phyloP scores from a whole-genome alignment of 345 rosid species.

The Rhizophora apiculata region DNA sequence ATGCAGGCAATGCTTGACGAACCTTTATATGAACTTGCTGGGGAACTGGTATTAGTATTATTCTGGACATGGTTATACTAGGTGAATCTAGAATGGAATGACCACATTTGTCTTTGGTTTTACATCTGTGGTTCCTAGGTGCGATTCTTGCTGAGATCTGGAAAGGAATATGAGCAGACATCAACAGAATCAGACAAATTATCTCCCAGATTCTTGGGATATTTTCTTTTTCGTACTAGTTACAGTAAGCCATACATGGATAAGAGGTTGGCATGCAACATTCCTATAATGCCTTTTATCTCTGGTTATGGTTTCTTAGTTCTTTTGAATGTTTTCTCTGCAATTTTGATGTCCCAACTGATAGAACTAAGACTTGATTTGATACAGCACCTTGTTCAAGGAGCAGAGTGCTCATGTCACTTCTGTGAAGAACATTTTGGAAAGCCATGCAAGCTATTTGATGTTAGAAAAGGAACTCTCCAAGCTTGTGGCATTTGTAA shows the following conservation, averaged over 20 bases:
- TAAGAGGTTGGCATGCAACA: slow-evolving; percentile 47
- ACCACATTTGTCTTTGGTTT: slow-evolving; percentile 5
- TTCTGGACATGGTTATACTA: slow-evolving; percentile 17
- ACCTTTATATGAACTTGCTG: slow-evolving; percentile 94
- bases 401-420: slow-evolving; percentile 90
- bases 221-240: slow-evolving; percentile 76
- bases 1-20: slow-evolving; percentile 95
- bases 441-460: slow-evolving; percentile 90
- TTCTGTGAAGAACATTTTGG: slow-evolving; percentile 83
- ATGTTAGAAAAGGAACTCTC: slow-evolving; percentile 97
- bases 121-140: slow-evolving; percentile 46
- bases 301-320: not conserved
- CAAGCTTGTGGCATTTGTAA: slow-evolving; percentile 95
- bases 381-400: slow-evolving; percentile 60
- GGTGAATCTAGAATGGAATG: slow-evolving; percentile 8
- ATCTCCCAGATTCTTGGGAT: slow-evolving; percentile 86
- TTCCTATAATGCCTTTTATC: not conserved
- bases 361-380: slow-evolving; percentile 14
- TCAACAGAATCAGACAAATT: slow-evolving; percentile 65
- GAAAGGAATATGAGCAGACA: slow-evolving; percentile 83
- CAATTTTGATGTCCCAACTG: slow-evolving; percentile 1
- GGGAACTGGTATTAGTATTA: slow-evolving; percentile 85
- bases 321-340: slow-evolving; percentile 10
- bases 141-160: slow-evolving; percentile 94
- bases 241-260: slow-evolving; percentile 65